Evolutionary conservation across 2,329 filamentous ascomycete species (phyloP).

Genomic region (Colletotrichum gigasporum): DNA sequence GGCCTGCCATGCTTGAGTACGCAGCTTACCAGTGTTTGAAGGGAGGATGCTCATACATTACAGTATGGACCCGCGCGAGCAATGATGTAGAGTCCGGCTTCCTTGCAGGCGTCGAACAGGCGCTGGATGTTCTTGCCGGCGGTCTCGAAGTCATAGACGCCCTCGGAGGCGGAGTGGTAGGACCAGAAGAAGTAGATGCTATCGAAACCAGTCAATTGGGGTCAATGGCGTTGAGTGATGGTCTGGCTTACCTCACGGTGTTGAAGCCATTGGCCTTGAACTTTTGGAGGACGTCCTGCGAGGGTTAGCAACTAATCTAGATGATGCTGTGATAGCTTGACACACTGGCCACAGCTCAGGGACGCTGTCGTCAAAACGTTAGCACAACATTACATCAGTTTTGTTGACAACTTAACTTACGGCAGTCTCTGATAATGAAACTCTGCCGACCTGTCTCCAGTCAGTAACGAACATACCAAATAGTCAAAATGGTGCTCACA

Average conservation of each 20-base stretch:
- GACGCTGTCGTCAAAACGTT: no score
- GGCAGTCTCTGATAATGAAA: slow-evolving; percentile 72
- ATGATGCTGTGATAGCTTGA: not conserved
- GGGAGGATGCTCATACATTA: slow-evolving; percentile 56
- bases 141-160: slow-evolving; percentile 74
- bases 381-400: no score
- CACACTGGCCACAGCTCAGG: slow-evolving; percentile 63
- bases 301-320: not conserved
- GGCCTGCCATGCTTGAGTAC: slow-evolving; percentile 12
- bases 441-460: slow-evolving; percentile 73
- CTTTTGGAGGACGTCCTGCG: slow-evolving; percentile 78
- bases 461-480: slow-evolving; percentile 61
- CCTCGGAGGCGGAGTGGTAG: slow-evolving; percentile 75
- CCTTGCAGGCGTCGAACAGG: slow-evolving; percentile 78
- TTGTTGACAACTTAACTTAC: no score
- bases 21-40: not conserved
- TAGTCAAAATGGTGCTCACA: not conserved
- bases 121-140: slow-evolving; percentile 57
- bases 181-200: slow-evolving; percentile 84
- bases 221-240: not conserved
- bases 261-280: slow-evolving; percentile 85
- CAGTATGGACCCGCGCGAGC: slow-evolving; percentile 79
- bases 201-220: not conserved
- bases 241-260: slow-evolving; percentile 67
- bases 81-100: slow-evolving; percentile 81